Percentiles rank a stretch among this genome's conserved stretches.
These are phyloP conservation scores for Spinacia oleracea DNA, from an alignment of 179 eudicot genomes.

Conservation along the genomic window DNA sequence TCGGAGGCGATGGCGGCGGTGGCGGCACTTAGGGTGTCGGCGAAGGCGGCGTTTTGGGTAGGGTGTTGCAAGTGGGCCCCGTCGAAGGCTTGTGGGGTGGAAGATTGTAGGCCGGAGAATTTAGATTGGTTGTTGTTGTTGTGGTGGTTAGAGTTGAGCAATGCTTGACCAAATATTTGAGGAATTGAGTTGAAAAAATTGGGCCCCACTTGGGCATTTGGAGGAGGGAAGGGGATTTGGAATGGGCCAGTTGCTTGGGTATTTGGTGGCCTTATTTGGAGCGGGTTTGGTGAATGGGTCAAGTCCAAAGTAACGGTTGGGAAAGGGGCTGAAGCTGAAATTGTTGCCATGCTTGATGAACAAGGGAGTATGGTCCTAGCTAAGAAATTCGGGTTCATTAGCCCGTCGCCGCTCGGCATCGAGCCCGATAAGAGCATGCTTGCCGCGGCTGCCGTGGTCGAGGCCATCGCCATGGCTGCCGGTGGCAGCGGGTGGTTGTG, in stretches of 20 bases:
- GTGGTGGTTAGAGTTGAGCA: constrained; percentile 15
- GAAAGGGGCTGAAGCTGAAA: constrained; percentile 94
- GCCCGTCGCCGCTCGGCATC: constrained; percentile 69
- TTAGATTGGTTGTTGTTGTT: constrained; percentile 48
- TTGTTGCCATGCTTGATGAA: constrained; percentile 83
- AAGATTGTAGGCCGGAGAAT: constrained; percentile 70
- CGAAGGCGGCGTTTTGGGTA: constrained; percentile 34
- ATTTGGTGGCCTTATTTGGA: constrained; percentile 35
- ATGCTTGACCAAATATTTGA: constrained; percentile 45
- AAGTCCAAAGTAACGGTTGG: constrained; percentile 93
- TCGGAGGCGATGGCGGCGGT: constrained; percentile 79
- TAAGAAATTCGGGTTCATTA: constrained; percentile 73
- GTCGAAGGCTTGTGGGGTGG: constrained; percentile 29
- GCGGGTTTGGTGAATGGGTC: constrained; percentile 59
- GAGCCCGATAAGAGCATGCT: constrained; percentile 87
- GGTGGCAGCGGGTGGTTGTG: constrained; percentile 96
- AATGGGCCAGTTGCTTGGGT: constrained; percentile 39
- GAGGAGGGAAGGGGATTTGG: constrained; percentile 38
- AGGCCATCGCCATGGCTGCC: constrained; percentile 93
- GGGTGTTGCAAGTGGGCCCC: constrained; percentile 29
- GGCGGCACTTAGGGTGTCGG: constrained; percentile 67
- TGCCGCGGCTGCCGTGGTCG: constrained; percentile 89
- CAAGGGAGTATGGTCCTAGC: constrained; percentile 78
- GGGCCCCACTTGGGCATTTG: constrained; percentile 32
- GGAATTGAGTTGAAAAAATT: constrained; percentile 36